Evolutionary conservation across 352 stramenopile genomes (phyloP).

Genomic region (Globisporangium polare): DNA sequence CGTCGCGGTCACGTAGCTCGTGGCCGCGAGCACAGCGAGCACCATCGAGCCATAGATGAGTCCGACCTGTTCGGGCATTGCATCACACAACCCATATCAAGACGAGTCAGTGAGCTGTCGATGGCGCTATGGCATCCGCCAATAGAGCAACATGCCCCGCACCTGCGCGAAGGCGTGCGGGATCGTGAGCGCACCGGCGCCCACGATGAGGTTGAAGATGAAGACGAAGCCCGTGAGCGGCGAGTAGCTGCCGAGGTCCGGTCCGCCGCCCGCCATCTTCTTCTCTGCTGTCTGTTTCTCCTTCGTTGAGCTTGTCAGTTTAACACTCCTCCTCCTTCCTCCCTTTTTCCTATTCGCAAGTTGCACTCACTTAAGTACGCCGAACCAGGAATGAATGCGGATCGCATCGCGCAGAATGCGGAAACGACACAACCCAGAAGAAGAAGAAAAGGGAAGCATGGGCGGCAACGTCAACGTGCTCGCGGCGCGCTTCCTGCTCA

Average conservation of each 20-base stretch:
- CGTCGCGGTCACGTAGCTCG: conserved; percentile 82
- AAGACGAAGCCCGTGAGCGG: conserved; percentile 88
- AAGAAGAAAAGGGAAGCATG: not conserved
- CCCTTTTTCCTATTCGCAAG: not conserved
- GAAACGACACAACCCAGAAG: not conserved
- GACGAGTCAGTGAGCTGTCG: not conserved
- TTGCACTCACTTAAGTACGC: conserved; percentile 3
- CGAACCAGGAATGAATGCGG: not conserved
- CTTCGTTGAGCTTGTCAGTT: not conserved
- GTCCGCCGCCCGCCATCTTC: conserved; percentile 50
- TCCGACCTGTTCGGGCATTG: conserved; percentile 36
- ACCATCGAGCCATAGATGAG: conserved; percentile 70
- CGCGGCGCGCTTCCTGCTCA: conserved; percentile 52
- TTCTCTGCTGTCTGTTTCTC: not conserved
- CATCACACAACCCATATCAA: not conserved
- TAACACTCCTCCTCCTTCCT: not conserved
- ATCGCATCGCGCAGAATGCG: not conserved
- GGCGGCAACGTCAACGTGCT: conserved; percentile 18
- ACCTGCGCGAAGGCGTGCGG: conserved; percentile 83
- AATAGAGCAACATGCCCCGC: not conserved
- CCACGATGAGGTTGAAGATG: conserved; percentile 90
- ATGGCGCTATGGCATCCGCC: not conserved
- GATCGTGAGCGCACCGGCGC: conserved; percentile 82
- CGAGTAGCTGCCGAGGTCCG: conserved; percentile 70
- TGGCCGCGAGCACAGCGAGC: conserved; percentile 49